These are phyloP conservation scores for Enterospora canceri DNA, from an alignment of 371 early-diverging fungal species.

Conservation along the genomic window DNA sequence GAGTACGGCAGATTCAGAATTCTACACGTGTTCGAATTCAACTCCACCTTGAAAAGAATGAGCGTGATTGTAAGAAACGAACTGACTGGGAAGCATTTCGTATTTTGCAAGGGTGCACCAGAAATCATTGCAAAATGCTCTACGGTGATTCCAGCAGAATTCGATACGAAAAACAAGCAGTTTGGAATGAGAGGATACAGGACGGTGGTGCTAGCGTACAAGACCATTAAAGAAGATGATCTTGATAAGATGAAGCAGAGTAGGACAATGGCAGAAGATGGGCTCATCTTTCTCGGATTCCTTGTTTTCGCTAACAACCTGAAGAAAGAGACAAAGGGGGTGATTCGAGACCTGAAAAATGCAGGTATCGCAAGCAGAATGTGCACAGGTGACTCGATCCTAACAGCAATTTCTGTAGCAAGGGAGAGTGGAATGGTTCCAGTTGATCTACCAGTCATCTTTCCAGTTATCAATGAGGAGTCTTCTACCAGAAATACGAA, in stretches of 20 bases:
- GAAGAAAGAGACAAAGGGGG: constrained; percentile 69
- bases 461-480: constrained; percentile 42
- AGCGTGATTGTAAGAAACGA: constrained; percentile 74
- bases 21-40: constrained; percentile 82
- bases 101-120: constrained; percentile 54
- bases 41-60: constrained; percentile 75
- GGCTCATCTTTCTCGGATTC: constrained; percentile 74
- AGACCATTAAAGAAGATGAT: neutral
- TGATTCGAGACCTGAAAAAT: constrained; percentile 66
- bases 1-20: constrained; percentile 42
- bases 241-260: neutral
- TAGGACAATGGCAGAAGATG: constrained; percentile 56
- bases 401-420: constrained; percentile 89
- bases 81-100: constrained; percentile 47
- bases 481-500: too few species aligned
- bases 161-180: constrained; percentile 33
- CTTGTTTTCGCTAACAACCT: constrained; percentile 95
- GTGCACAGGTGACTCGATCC: constrained; percentile 94
- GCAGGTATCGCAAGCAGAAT: constrained; percentile 83
- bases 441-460: constrained; percentile 44
- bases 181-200: constrained; percentile 48
- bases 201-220: constrained; percentile 53
- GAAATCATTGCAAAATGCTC: constrained; percentile 39
- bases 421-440: constrained; percentile 69
- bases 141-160: constrained; percentile 27